Base-by-base conservation (phyloP, 371 early-diverging fungal genomes). In the Funneliformis caledonium region DNA sequence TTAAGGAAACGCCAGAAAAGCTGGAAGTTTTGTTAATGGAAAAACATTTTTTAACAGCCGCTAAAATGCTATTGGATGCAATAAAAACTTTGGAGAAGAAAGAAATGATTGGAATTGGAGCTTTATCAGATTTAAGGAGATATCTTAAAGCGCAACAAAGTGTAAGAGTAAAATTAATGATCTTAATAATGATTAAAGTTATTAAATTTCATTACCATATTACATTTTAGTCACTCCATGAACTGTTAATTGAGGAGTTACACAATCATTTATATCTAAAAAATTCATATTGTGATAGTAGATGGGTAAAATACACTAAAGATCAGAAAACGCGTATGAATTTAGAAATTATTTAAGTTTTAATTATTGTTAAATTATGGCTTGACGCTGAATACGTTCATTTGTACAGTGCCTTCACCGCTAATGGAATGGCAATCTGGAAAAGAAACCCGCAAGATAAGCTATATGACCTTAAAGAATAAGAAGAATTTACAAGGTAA, bases 191-290 rank as follows among this genome's bases (percentile, higher is more conserved):
- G 37, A 22, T 48, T 56, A 68, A 77, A 43, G 14, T 72, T 19
- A 16, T 19, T 78, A 52, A 26, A 52, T 22, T 60, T 16, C 43
- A 14, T 61, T 73, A 16, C 50, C 33, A 19, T 76, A 11, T 76
- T 22, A 64, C 19, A 22, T 4, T 47, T 45, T 85, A 94, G 94
- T 83, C 86, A 2, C 76, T 96, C 31, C 91, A 94, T 65, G 96
- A 97, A 78, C 84, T 90, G 11, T 83, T 97, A 6, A 91, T 96
- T 72, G 97, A 97, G 80, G 97, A 98, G 82, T 88, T 98, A 11
- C 96, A 97, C 80, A 95, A 92, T 82, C 97, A 97, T 84, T 80
- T 97, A 4, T 98, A 98, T 85, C 86, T 98, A 9, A 97, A 97
- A 83, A 96, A 92, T 76, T 86, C 90, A 1, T 90, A 89, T 67